Conservation (phyloP, 2,329 filamentous ascomycete species). For the Elsinoe fawcettii region DNA sequence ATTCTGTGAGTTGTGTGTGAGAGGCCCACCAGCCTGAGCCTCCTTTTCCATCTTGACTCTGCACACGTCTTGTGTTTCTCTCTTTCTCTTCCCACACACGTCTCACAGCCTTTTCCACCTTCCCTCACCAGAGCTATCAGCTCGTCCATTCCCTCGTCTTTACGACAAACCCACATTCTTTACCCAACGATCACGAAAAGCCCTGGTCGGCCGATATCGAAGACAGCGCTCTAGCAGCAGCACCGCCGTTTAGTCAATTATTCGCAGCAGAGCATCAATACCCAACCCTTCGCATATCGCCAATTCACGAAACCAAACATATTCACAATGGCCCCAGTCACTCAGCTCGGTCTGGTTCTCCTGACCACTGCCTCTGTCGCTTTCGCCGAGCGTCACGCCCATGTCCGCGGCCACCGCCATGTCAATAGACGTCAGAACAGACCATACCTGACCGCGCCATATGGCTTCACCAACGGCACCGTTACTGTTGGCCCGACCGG, state of each 20-base stretch:
- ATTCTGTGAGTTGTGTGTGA: not conserved
- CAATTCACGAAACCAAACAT: not conserved
- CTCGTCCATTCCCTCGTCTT: constrained; percentile 16
- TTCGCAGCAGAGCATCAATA: not conserved
- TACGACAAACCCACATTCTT: constrained; percentile 11
- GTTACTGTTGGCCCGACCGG: constrained; percentile 3
- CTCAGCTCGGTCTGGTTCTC: constrained; percentile 12
- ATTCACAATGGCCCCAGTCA: constrained; percentile 12
- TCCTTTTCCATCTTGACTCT: constrained; percentile 12
- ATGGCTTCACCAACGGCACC: constrained; percentile 11
- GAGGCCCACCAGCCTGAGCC: constrained; percentile 7
- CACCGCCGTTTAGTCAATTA: constrained; percentile 5
- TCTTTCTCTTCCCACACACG: constrained; percentile 4
- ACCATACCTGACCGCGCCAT: constrained; percentile 4
- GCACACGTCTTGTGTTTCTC: not conserved
- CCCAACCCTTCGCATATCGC: not conserved
- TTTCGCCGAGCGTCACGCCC: constrained; percentile 1
- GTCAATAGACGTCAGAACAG: constrained; percentile 4
- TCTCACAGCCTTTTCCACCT: constrained; percentile 5
- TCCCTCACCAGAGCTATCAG: constrained; percentile 8
- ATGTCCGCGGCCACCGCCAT: constrained; percentile 11
- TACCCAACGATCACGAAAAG: not conserved
- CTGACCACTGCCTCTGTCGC: constrained; percentile 14
- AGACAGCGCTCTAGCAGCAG: constrained; percentile 11
- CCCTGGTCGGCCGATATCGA: constrained; percentile 13